Conservation (phyloP, 768 basidiomycete genomes). For the Boletus coccyginus region DNA sequence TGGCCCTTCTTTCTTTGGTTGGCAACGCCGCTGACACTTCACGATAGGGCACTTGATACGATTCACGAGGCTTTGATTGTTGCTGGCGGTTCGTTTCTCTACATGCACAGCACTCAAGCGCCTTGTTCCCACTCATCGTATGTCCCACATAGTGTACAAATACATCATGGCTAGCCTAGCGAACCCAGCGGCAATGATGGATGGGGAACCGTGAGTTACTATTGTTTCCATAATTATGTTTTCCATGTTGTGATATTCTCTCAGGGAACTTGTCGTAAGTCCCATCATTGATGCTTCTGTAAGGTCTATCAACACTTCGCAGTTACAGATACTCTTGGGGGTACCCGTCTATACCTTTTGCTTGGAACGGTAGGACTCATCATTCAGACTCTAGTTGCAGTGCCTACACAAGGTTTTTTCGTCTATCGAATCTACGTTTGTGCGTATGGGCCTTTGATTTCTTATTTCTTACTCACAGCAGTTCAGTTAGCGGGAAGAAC, state of each 20-base stretch:
- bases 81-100: background rate
- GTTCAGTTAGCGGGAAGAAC: background rate
- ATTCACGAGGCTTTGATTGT: slow-evolving; percentile 5
- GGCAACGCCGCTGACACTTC: no score
- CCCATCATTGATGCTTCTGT: background rate
- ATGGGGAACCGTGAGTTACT: no score
- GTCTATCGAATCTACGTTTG: background rate
- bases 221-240: background rate
- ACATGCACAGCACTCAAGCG: no score
- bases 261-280: slow-evolving; percentile 5
- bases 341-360: background rate
- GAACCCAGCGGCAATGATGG: no score
- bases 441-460: background rate
- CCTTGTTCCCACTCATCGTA: no score
- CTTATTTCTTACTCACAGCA: background rate
- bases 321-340: background rate
- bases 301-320: background rate
- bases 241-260: background rate
- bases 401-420: background rate
- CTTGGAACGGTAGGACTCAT: background rate
- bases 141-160: no score
- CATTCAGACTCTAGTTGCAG: background rate
- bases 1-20: no score
- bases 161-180: no score
- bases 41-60: background rate